Evolutionary conservation across 495 filamentous ascomycete genomes (phyloP).

Genomic region (Daldinia childiae): DNA sequence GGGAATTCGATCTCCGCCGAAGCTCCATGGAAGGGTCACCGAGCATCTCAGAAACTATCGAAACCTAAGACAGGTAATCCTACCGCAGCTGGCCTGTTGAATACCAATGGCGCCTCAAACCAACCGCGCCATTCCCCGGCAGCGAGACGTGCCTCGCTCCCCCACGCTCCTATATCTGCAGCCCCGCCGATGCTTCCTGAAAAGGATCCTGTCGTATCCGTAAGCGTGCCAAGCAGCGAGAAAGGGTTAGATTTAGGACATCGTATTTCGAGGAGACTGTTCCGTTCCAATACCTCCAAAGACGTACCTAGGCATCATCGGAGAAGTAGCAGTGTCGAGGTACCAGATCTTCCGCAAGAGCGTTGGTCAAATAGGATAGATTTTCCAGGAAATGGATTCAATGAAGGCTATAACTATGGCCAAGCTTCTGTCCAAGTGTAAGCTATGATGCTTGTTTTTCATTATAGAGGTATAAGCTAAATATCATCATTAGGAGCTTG

Average conservation of each 20-base stretch:
- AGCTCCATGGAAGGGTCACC: constrained; percentile 48
- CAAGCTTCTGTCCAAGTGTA: constrained; percentile 28
- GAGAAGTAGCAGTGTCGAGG: constrained; percentile 28
- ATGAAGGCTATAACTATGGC: constrained; percentile 33
- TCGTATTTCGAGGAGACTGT: constrained; percentile 30
- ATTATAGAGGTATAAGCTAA: constrained; percentile 12
- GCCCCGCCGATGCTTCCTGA: constrained; percentile 28
- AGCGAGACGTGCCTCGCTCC: constrained; percentile 48
- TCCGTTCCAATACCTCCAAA: constrained; percentile 38
- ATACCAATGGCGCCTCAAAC: constrained; percentile 48
- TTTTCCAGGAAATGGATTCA: constrained; percentile 26
- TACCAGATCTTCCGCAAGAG: constrained; percentile 16
- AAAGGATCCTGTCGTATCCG: constrained; percentile 4
- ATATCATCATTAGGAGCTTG: constrained; percentile 36
- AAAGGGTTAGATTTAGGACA: constrained; percentile 15
- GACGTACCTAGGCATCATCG: constrained; percentile 13
- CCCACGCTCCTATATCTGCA: constrained; percentile 30
- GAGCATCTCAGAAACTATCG: constrained; percentile 56
- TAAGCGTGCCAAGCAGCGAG: constrained; percentile 4
- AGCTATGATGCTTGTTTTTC: not conserved
- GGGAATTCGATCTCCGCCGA: constrained; percentile 59
- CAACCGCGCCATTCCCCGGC: constrained; percentile 24
- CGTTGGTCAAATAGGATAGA: constrained; percentile 26
- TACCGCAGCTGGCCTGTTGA: constrained; percentile 58
- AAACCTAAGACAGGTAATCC: constrained; percentile 58